A percentile compares a stretch with the other conserved stretches of the same genome.
Evolutionary conservation across 106 monocot genomes (phyloP).

Genomic region (Platanthera guangdongensis): DNA sequence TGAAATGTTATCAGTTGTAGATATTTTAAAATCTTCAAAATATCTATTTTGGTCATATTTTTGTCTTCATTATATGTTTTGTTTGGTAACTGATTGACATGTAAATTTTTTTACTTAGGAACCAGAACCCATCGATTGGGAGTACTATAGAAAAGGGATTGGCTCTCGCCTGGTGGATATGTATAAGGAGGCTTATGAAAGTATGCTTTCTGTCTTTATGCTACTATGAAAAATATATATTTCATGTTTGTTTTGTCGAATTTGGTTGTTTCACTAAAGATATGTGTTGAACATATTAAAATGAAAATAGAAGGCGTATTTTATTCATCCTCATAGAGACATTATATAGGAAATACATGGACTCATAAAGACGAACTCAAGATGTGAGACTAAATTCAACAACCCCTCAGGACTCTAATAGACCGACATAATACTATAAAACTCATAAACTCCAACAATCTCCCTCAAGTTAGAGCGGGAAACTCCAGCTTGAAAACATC

Average conservation of each 20-base stretch:
- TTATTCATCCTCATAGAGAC: too few species aligned
- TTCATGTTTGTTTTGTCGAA: neutral
- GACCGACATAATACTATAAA: too few species aligned
- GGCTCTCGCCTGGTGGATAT: constrained; percentile 53
- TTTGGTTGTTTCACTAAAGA: neutral
- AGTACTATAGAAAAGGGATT: constrained; percentile 65
- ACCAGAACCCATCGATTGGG: constrained; percentile 70
- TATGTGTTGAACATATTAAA: neutral
- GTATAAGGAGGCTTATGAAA: constrained; percentile 75
- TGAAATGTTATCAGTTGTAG: too few species aligned
- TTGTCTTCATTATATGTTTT: neutral
- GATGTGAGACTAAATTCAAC: too few species aligned
- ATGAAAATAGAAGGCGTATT: neutral
- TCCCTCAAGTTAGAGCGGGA: too few species aligned
- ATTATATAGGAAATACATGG: too few species aligned
- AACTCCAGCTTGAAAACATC: too few species aligned
- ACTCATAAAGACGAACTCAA: too few species aligned
- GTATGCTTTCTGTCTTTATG: constrained; percentile 21
- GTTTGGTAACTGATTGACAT: neutral
- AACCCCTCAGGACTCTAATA: too few species aligned
- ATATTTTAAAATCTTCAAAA: neutral
- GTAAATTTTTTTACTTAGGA: constrained; percentile 16
- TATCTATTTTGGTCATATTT: neutral
- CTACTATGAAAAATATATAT: neutral
- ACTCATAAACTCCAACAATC: too few species aligned